phyloP scores from a whole-genome alignment of 129 eudicot genomes.

The Arctium minus region DNA sequence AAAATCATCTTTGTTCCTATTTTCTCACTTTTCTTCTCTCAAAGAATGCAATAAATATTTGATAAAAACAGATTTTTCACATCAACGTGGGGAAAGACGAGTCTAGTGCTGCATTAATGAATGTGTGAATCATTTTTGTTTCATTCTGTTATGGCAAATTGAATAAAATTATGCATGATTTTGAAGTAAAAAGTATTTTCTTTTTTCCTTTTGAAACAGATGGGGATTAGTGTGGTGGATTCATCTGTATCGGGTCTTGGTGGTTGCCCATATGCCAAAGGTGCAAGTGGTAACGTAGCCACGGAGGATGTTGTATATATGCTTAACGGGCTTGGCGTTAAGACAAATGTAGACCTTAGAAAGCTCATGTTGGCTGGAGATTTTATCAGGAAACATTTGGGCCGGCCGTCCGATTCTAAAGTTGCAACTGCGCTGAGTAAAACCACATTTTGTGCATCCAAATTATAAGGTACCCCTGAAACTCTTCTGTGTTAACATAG shows the following conservation, averaged over 20 bases:
- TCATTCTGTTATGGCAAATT: too few relatives aligned
- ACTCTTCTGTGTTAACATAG: not conserved
- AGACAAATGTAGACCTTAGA: slow-evolving; percentile 60
- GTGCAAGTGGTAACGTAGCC: slow-evolving; percentile 86
- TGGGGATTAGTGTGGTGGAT: slow-evolving; percentile 85
- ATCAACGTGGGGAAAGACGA: too few relatives aligned
- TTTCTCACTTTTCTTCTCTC: too few relatives aligned
- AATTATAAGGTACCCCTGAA: slow-evolving; percentile 37
- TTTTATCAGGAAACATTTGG: slow-evolving; percentile 64
- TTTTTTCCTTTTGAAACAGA: slow-evolving; percentile 27
- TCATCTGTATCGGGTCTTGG: slow-evolving; percentile 87
- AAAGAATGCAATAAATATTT: not conserved
- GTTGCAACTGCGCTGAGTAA: slow-evolving; percentile 57
- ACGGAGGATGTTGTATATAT: slow-evolving; percentile 90
- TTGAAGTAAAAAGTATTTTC: not conserved
- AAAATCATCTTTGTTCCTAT: too few relatives aligned
- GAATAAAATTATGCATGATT: not conserved
- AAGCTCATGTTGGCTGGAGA: slow-evolving; percentile 71
- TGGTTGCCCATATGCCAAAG: slow-evolving; percentile 95
- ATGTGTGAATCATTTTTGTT: too few relatives aligned
- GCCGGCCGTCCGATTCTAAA: slow-evolving; percentile 74
- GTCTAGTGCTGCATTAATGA: too few relatives aligned
- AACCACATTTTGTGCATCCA: slow-evolving; percentile 45
- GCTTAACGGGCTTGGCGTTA: slow-evolving; percentile 81
- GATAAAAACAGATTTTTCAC: not conserved